Evolutionary conservation across 345 rosid species (phyloP), one percentile per base, ranked within the genome.

Genomic region (Aegle marmelos): DNA sequence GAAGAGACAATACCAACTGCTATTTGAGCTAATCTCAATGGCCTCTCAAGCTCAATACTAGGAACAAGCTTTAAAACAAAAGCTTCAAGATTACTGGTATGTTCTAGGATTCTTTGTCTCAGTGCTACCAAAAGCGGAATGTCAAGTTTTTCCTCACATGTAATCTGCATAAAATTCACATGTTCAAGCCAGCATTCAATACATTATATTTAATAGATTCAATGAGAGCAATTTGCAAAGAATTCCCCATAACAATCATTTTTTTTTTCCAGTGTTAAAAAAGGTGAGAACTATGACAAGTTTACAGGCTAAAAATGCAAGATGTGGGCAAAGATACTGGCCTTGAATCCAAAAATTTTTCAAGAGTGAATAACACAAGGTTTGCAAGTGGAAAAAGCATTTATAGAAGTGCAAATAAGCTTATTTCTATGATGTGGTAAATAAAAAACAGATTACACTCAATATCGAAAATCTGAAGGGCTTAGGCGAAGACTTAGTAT

Each of bases 1-100:
- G 73, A 90, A 77, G 95, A 87, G 41, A 96, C 87, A 10, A 94
- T 82, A 76, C 98, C 97, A 58, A 92, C 82, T 21, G 98, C 98
- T 54, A 94, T 91, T 83, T 81, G 93, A 81, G 99, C 97, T 63
- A 96, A 79, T 76, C 74, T 84, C 72, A 86, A 77, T 73, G 98
- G 86, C 85, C 83, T 86, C 77, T 89, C 88, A 80, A 96, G 90
- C 22, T 90, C 84, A 76, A 41, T 36, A 54, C 80, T 79, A 31
- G 94, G 90, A 78, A 86, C 87, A 79, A 90, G 85, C 80, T 90
- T 85, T 76, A 96, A 82, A 68, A 83, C 85, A 86, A 96, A 96
- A 22, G 86, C 82, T 77, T 92, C 94, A 50, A 96, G 90, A 75
- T 77, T 85, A 78, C 82, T 74, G 50, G 90, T 82, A 82, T 86